phyloP scores from a whole-genome alignment of 2,329 filamentous ascomycete genomes.

The Orbilia javanica region DNA sequence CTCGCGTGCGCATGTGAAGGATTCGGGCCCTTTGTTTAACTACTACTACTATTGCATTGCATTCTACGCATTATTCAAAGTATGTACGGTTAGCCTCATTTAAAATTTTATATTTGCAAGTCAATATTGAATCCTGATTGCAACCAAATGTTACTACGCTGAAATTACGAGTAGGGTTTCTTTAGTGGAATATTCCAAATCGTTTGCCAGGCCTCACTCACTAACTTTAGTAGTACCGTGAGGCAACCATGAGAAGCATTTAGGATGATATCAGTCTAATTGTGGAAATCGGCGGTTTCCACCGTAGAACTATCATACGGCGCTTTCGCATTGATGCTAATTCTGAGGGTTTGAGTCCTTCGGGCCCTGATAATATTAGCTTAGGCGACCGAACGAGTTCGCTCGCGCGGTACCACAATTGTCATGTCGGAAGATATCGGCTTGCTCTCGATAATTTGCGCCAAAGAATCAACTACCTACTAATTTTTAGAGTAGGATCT shows the following conservation, averaged over 20 bases:
- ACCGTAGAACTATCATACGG: constrained; percentile 21
- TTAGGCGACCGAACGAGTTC: constrained; percentile 1
- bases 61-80: not conserved
- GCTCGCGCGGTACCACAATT: not conserved
- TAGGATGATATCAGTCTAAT: constrained; percentile 27
- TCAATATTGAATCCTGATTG: constrained; percentile 7
- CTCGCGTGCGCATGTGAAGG: constrained; percentile 40
- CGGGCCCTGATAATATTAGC: constrained; percentile 16
- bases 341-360: constrained; percentile 19
- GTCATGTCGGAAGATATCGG: constrained; percentile 17
- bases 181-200: constrained; percentile 48
- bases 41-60: constrained; percentile 20
- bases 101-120: too few relatives aligned
- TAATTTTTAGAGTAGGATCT: constrained; percentile 43
- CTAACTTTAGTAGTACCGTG: too few relatives aligned
- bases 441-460: not conserved
- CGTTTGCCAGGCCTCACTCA: constrained; percentile 40
- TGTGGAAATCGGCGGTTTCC: constrained; percentile 2
- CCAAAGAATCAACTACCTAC: not conserved
- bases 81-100: too few relatives aligned
- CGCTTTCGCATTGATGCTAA: constrained; percentile 21
- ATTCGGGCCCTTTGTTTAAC: constrained; percentile 22
- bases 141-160: not conserved
- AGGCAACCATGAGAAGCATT: constrained; percentile 32
- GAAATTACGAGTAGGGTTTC: not conserved